Base-by-base conservation (phyloP, 768 basidiomycete species). In the Macrolepiota dolichaula region DNA sequence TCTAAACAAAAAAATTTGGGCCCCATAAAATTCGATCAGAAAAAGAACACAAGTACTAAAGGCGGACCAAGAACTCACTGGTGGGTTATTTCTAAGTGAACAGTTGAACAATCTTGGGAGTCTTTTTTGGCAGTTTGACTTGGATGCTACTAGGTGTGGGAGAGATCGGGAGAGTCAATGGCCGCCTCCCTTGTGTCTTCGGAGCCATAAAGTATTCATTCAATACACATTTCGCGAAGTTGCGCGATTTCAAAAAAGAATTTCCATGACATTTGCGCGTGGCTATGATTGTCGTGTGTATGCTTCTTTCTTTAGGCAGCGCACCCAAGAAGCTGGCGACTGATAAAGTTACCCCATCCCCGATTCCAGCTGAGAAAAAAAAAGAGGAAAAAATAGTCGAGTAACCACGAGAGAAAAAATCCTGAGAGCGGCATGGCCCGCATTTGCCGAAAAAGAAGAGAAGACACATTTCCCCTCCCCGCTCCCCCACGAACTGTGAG, bases 361-460 rank as follows among this genome's bases (percentile, higher is more conserved):
- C 19, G 13, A n/a, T 54, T 36, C 13, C 13, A 22, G 37, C 24
- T 54, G 54, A 40, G 54, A 55, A 55, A 42, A 42, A 5, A 2
- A 22, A 37, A 29, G n/a, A n/a, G n/a, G n/a, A 54, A 54, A 42
- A 42, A 13, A 17, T n/a, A 22, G 36, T 7, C 7, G 15, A 12
- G 37, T 13, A 54, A 37, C 52, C 52, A 54, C 52, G 52, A 54
- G 52, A 22, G 19, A 37, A 54, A 32, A 37, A 37, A 29, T 24
- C 24, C 7, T 24, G 12, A 25, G 10, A n/a, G n/a, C 19, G 47
- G 46, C 9, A 24, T 22, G 37, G 25, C 15, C 19, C 10, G 36
- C 37, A 50, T 38, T 36, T 36, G 47, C 49, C 57, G 57, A 58
- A 58, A 3, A 38, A 35, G 51, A 58, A 36, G n/a, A 25, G 22